Percentiles rank a stretch among this genome's conserved stretches.
phyloP scores from a whole-genome alignment of 371 early-diverging fungal genomes.

The Mortierella sp. region DNA sequence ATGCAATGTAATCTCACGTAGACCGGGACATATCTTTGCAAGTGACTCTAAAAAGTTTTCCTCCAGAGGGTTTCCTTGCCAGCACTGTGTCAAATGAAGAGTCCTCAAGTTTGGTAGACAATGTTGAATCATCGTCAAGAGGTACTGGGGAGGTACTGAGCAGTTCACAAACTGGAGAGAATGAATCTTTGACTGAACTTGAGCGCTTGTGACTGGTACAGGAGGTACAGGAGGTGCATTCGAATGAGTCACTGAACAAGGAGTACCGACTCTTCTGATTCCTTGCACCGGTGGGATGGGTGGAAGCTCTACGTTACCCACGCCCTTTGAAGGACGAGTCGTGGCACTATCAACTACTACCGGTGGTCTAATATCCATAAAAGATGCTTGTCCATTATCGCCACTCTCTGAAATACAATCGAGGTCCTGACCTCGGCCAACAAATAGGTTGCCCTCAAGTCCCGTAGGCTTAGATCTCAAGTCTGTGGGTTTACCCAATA shows the following conservation, averaged over 20 bases:
- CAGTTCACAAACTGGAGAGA: constrained; percentile 46
- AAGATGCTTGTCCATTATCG: not conserved
- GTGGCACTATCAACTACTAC: not conserved
- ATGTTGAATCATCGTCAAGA: constrained; percentile 47
- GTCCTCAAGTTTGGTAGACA: constrained; percentile 35
- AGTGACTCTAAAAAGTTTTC: constrained; percentile 19
- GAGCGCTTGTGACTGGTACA: constrained; percentile 2
- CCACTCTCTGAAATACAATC: not conserved
- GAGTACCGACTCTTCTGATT: constrained; percentile 5
- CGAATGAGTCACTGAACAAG: not conserved
- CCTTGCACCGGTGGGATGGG: constrained; percentile 23
- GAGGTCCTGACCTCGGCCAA: not conserved
- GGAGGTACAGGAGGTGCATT: not conserved
- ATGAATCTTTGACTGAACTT: constrained; percentile 30
- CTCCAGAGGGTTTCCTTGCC: constrained; percentile 29
- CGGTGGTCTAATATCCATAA: constrained; percentile 3
- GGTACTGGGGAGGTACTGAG: constrained; percentile 46
- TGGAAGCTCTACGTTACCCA: not conserved
- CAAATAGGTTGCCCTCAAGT: constrained; percentile 5
- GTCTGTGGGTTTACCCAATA: constrained; percentile 42
- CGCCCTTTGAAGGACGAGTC: not conserved
- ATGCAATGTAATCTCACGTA: constrained; percentile 33
- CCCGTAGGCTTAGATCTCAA: constrained; percentile 22
- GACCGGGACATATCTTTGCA: constrained; percentile 33
- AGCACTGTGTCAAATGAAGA: constrained; percentile 40